Conservation (phyloP, 345 rosid genomes). For the Jatropha curcas region DNA sequence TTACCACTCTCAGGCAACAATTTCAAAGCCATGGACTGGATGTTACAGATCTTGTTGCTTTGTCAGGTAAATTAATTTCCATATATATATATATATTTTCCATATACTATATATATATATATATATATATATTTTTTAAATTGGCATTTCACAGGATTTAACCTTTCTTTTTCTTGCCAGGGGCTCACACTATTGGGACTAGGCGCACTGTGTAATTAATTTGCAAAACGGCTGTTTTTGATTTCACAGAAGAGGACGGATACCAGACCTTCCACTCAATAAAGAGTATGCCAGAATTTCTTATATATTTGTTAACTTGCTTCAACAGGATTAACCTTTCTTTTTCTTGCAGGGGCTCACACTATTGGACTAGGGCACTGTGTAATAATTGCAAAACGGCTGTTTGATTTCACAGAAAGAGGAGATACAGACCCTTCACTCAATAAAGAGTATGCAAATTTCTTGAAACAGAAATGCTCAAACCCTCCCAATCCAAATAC, state of each 20-base stretch:
- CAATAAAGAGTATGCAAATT: conserved; percentile 37
- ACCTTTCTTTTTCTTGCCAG: too few species aligned
- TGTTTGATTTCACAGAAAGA: conserved; percentile 59
- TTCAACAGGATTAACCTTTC: too few species aligned
- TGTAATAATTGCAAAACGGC: conserved; percentile 40
- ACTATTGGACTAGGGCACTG: conserved; percentile 61
- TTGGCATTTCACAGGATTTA: too few species aligned
- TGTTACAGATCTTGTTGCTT: conserved; percentile 48
- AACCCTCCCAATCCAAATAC: conserved; percentile 27
- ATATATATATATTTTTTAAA: not conserved
- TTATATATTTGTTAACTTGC: too few species aligned
- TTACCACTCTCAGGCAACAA: conserved; percentile 32
- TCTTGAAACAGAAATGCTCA: conserved; percentile 43
- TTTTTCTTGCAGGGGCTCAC: conserved; percentile 66
- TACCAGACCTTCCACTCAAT: too few species aligned
- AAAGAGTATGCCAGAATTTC: too few species aligned
- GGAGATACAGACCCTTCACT: conserved; percentile 58
- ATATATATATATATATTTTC: too few species aligned
- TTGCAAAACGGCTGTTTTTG: too few species aligned
- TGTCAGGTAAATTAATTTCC: conserved; percentile 43
- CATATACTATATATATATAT: not conserved
- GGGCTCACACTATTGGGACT: too few species aligned
- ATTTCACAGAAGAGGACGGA: too few species aligned
- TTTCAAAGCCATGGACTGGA: conserved; percentile 44
- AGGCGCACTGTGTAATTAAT: too few species aligned